Percentiles rank a stretch among this genome's conserved stretches.
phyloP scores from a whole-genome alignment of 352 stramenopile species.

The Sclerospora graminicola region DNA sequence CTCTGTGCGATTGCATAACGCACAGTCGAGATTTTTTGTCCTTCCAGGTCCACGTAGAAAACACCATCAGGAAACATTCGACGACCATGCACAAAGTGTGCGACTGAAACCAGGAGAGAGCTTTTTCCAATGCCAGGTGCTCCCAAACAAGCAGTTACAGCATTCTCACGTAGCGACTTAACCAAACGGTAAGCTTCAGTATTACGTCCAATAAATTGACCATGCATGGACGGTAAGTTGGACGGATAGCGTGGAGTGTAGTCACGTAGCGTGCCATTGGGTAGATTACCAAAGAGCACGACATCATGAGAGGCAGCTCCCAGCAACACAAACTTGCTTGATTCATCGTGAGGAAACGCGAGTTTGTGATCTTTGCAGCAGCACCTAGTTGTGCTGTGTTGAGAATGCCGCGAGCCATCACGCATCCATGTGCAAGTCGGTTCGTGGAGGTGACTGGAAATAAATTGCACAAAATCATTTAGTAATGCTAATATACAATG shows the following conservation, averaged over 20 bases:
- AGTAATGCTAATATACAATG: neutral
- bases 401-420: slow-evolving; percentile 47
- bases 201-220: slow-evolving; percentile 75
- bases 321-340: slow-evolving; percentile 70
- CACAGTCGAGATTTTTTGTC: slow-evolving; percentile 67
- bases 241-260: slow-evolving; percentile 60
- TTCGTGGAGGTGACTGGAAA: slow-evolving; percentile 56
- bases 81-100: slow-evolving; percentile 68
- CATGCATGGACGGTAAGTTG: slow-evolving; percentile 75
- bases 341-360: slow-evolving; percentile 71
- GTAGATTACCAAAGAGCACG: slow-evolving; percentile 59
- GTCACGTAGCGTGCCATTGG: slow-evolving; percentile 43
- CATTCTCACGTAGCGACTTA: slow-evolving; percentile 59
- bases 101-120: slow-evolving; percentile 71
- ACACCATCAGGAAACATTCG: slow-evolving; percentile 72
- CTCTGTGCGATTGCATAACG: slow-evolving; percentile 74
- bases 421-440: slow-evolving; percentile 61
- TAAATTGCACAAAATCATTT: neutral
- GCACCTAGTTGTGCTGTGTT: slow-evolving; percentile 55
- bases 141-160: slow-evolving; percentile 61
- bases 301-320: slow-evolving; percentile 48
- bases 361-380: slow-evolving; percentile 64
- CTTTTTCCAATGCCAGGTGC: slow-evolving; percentile 75
- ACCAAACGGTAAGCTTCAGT: slow-evolving; percentile 74
- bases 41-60: slow-evolving; percentile 79